Evolutionary conservation across 257 asterid species (phyloP), one percentile per base, ranked within the genome.

Genomic region (Solanum gracilifrons): DNA sequence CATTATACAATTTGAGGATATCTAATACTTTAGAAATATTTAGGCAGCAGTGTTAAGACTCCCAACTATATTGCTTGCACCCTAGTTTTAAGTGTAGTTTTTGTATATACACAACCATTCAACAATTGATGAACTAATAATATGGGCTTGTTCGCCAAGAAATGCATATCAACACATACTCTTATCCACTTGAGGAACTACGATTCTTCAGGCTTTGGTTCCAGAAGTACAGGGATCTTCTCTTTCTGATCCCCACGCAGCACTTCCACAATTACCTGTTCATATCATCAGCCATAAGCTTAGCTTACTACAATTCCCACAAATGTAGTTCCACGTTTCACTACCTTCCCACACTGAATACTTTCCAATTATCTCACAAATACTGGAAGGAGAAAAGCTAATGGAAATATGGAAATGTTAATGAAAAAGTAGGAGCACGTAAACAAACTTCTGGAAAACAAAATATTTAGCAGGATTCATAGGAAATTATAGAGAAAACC

Each of bases 141-240:
- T 71, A 79, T 5, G 55, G 55, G 27, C 62, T 43, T 83, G 41
- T 82, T 25, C 32, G 62, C 27, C 80, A 62, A 11, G 51, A 29
- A 31, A 60, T 31, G 89, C 36, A 25, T 13, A 43, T 33, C 23
- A 31, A 62, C 46, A 76, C 20, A 71, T 10, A 43, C 80, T 25
- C 86, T 87, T 27, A 68, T 85, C 87, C 27, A 85, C 43, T 66
- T 16, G 23, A 75, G 72, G 72, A 51, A 36, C 39, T 86, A 97
- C 68, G 99, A 89, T 91, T 95, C 99, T 31, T 95, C 98, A 29
- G 95, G 98, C 91, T 94, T 96, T 74, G 98, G 99, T 91, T 97
- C 99, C 51, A 97, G 97, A 90, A 89, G 20, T 68, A 96, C 99
- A 68, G 98, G 98, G 87, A 96, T 93, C 89, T 97, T 97, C 91